Evolutionary conservation across 257 asterid species (phyloP), one percentile per base, ranked within the genome.

Genomic region (Thymus quinquecostatus): DNA sequence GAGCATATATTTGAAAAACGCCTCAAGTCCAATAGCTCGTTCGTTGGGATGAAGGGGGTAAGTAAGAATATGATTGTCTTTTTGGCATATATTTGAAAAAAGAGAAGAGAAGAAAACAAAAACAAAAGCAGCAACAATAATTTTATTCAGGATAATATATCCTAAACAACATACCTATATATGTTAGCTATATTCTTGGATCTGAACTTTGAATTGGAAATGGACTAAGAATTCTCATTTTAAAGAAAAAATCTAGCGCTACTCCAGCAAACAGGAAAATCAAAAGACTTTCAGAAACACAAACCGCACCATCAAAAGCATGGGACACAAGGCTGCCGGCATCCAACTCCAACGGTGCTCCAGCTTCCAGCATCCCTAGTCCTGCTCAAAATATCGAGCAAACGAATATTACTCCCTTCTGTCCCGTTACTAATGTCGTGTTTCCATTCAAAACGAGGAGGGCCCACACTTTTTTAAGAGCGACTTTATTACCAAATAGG

Each of bases 241-340:
- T 92, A 30, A 94, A 83, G 91, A 87, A 88, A 70, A 84, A 86
- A 79, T 94, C 99, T 5, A 94, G 82, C 14, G 87, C 96, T 75
- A 89, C 89, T 49, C 89, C 96, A 70, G 97, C 98, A 79, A 92
- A 91, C 56, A 84, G 75, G 69, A 94, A 94, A 64, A 92, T 74
- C 78, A 91, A 73, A 45, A 95, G 88, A 83, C 84, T 84, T 81
- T 95, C 97, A 33, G 93, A 88, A 68, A 95, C 82, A 79, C 61
- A 82, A 56, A 81, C 78, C 6, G 83, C 92, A 54, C 88, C 94
- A 61, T 82, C 80, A 63, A 79, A 71, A 51, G 92, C 89, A 62
- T 84, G 89, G 1, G 91, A 76, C 44, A 74, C 10, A 43, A 91
- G 77, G 84, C 88, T 91, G 64, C 66, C 66, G 8, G 75, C 68